These are phyloP conservation scores for Mycena sp. DNA, from an alignment of 1,284 basidiomycete species.

Conservation along the genomic window DNA sequence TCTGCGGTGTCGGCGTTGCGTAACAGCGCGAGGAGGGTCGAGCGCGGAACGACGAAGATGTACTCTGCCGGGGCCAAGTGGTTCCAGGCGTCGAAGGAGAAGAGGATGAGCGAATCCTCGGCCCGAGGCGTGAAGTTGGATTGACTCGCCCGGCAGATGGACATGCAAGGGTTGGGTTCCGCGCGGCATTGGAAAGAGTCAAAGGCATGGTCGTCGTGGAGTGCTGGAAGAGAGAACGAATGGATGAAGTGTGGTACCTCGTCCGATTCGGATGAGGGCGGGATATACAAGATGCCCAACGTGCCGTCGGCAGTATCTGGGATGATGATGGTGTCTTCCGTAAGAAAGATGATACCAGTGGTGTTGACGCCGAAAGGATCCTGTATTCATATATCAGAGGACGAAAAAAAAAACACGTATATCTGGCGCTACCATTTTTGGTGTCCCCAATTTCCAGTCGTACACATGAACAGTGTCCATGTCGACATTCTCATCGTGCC, in stretches of 20 bases:
- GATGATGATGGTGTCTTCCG: slow-evolving; percentile 22
- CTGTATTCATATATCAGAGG: not conserved
- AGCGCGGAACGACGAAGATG: slow-evolving; percentile 16
- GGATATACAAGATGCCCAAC: slow-evolving; percentile 27
- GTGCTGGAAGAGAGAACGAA: not conserved
- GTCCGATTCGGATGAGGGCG: not conserved
- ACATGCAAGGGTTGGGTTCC: slow-evolving; percentile 15
- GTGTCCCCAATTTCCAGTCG: slow-evolving; percentile 26
- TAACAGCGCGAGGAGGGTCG: not conserved
- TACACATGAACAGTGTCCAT: slow-evolving; percentile 20
- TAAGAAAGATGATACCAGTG: slow-evolving; percentile 29
- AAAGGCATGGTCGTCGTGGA: not conserved
- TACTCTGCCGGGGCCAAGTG: not conserved
- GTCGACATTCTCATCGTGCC: not conserved
- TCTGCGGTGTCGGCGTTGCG: not conserved
- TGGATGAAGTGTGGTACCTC: not conserved
- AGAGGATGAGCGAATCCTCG: not conserved
- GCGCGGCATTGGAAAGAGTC: slow-evolving; percentile 19
- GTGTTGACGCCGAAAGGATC: not conserved
- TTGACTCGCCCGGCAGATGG: not conserved
- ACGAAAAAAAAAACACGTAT: not conserved
- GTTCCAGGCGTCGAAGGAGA: not conserved
- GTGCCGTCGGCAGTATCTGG: slow-evolving; percentile 11
- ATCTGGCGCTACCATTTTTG: slow-evolving; percentile 20
- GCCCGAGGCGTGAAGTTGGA: not conserved